Evolutionary conservation across 306 rosid genomes (phyloP), one percentile per base, ranked within the genome.

Genomic region (Hylodesmum podocarpum): DNA sequence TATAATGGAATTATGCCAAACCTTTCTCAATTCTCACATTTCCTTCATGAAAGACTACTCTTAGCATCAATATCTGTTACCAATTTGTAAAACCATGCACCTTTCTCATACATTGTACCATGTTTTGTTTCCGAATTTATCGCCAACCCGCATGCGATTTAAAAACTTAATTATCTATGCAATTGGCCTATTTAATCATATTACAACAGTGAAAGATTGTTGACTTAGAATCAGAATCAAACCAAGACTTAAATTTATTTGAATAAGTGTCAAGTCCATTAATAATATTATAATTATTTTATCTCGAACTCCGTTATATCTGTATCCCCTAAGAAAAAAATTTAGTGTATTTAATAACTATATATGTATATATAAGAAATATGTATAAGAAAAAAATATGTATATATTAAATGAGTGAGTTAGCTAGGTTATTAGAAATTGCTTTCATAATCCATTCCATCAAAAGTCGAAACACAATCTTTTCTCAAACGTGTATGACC

Each of bases 31-130:
- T 50, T 40, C 58, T 58, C 54, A 75, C 12, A 50, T 61, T 76
- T 64, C 65, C 78, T 73, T 51, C 54, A 59, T 13, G 70, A 83
- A 87, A 47, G 76, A 84, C 50, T n/a, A n/a, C n/a, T n/a, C n/a
- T 68, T 67, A 47, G 72, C 61, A 64, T 69, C 51, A 46, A 62
- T 70, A 28, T 62, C 41, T 50, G 44, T 70, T 51, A 53, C 21
- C 70, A 70, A 40, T 62, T 59, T 59, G 69, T 81, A 39, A 40
- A 70, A 70, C 21, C 37, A 77, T 70, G 22, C 63, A 28, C 37
- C 73, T 69, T 75, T 78, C 70, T 39, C 50, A 68, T 70, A 46
- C 40, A 36, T 46, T 28, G 40, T 27, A 72, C 62, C 34, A 68
- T 58, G 73, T 15, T 75, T 81, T 27, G 18, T 66, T 77, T 65